Base-by-base conservation (phyloP, 495 filamentous ascomycete genomes). In the Geoglossum glabrum region DNA sequence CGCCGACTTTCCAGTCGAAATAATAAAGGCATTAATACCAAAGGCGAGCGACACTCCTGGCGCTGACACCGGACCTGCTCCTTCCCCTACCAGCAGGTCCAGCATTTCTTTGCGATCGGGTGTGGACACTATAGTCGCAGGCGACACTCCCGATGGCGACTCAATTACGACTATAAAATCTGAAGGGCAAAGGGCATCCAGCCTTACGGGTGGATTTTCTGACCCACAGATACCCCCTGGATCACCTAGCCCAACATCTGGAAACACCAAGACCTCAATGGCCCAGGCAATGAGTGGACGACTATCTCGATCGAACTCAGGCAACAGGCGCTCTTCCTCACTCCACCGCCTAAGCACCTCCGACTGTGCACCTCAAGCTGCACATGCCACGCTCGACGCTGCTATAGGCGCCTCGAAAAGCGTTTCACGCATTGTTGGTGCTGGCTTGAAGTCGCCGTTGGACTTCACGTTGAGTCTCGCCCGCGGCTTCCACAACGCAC, bases 401-500 rank as follows among this genome's bases (percentile, higher is more conserved):
- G 46, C 78, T 1, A 57, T 84, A 1, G 71, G 74, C 23, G 81
- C 81, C 7, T 74, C 79, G 27, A 85, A 79, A 61, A 78, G 81
- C 15, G 71, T 84, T 38, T 70, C 73, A 13, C 80, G 83, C 43
- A 83, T 92, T 50, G 76, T 89, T 8, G 75, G 75, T 36, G 79
- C 81, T n/a, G 77, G 80, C n/a, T 68, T 90, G 56, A 80, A 83
- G 67, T 81, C 83, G 7, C 87, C 87, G 0, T 82, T 88, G 70
- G 87, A 93, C 60, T 79, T 92, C 58, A 82, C 85, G 13, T 71
- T 93, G 43, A 82, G 80, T 15, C 64, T 94, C 2, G 80, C 88
- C 0, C 85, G 82, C 67, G 88, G 88, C 9, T 93, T 94, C 61
- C 85, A 93, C 66, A 94, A 93, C 64, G 80, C 79, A 0, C 86